These are phyloP conservation scores for Colletotrichum scovillei DNA, from an alignment of 2,329 filamentous ascomycete species.

Conservation along the genomic window DNA sequence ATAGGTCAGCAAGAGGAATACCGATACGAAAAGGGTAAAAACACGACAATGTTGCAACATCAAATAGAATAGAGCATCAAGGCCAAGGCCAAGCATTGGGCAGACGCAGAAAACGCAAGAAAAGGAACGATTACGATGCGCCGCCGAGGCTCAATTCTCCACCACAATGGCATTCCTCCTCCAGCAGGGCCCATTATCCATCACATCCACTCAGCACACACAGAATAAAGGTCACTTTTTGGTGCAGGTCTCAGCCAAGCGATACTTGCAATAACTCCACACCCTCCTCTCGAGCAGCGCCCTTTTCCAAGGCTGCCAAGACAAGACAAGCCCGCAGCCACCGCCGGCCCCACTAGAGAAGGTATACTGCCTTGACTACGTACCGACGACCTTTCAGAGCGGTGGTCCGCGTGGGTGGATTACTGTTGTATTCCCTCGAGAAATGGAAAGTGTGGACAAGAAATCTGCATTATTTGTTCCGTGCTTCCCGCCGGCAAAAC, in stretches of 20 bases:
- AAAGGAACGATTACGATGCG: slow-evolving; percentile 19
- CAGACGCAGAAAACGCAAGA: not conserved
- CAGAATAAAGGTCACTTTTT: not conserved
- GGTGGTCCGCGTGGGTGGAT: not conserved
- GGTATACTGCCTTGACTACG: not conserved
- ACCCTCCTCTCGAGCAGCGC: not conserved
- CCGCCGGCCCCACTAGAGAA: slow-evolving; percentile 24
- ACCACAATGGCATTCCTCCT: not conserved
- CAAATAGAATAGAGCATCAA: not conserved
- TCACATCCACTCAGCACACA: not conserved
- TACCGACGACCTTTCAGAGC: not conserved
- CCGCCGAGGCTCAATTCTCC: slow-evolving; percentile 4
- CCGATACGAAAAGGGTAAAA: not conserved
- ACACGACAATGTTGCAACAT: not conserved
- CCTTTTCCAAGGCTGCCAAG: not conserved
- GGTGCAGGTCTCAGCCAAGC: not conserved
- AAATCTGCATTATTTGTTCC: slow-evolving; percentile 10
- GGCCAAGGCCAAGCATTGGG: not conserved
- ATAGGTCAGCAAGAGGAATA: not conserved
- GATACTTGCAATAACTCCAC: not conserved
- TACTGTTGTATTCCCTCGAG: not conserved
- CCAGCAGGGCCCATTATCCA: not conserved
- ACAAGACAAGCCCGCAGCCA: slow-evolving; percentile 17
- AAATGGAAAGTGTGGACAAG: not conserved
- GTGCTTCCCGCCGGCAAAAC: slow-evolving; percentile 24